Base-by-base conservation (phyloP, 306 rosid species). In the Cucurbita maxima region DNA sequence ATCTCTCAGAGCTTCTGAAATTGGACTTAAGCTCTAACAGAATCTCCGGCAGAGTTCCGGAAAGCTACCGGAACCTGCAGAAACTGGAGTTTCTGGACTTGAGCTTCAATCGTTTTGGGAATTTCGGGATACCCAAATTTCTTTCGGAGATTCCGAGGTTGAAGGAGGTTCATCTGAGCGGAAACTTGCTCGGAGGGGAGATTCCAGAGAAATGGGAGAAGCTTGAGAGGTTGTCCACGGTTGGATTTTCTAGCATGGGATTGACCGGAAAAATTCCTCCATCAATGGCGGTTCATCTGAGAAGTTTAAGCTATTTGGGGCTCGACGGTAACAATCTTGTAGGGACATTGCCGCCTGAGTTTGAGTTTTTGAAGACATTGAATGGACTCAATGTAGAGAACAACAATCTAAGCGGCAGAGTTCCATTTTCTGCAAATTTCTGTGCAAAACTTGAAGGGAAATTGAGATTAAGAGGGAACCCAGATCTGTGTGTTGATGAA, bases 151-250 rank as follows among this genome's bases (percentile, higher is more conserved):
- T 90, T 78, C 64, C 88, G 6, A 73, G 25, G 8, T 67, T 93
- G 76, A 93, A 66, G 57, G 95, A 84, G 75, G 87, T 93, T 72
- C 78, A 86, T 37, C 53, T 93, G 79, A 90, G 94, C 54, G 96
- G 96, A 34, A 93, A 90, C 20, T n/a, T 9, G 15, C 81, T 93
- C 15, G 86, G 90, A 12, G 98, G 98, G 67, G 16, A 48, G 77
- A 90, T 93, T 78, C 97, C 94, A 11, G 87, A 87, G 73, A 81
- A 79, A 67, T 93, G 97, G 98, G 77, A 81, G 73, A 84, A 87
- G 5, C 86, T 86, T 0, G 89, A 84, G 40, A 75, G 83, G 22
- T 44, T 90, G 16, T 10, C 66, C 22, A 85, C 90, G 66, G 69
- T 87, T 2, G 93, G 96, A 22, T 75, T 92, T 74, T 93, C 98